These are phyloP conservation scores for Artemisia argyi DNA, from an alignment of 129 eudicot genomes.

Conservation along the genomic window DNA sequence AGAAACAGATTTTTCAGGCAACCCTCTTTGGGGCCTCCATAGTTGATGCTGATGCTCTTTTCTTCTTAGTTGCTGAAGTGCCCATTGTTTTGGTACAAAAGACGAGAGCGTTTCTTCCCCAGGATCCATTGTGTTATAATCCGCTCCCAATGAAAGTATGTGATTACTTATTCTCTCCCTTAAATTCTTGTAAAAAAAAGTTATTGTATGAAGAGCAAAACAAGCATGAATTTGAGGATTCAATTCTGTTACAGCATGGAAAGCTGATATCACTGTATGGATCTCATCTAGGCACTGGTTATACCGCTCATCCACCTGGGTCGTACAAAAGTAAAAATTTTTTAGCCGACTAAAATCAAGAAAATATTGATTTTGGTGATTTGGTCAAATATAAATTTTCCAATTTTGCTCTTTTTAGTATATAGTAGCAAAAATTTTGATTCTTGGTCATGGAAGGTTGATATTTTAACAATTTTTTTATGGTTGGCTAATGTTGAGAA, in stretches of 20 bases:
- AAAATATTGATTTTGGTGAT: background rate
- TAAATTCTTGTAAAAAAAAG: constrained; percentile 67
- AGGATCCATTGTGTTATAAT: constrained; percentile 31
- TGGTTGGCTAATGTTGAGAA: background rate
- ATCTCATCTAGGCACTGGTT: constrained; percentile 86
- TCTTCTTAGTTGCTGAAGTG: constrained; percentile 76
- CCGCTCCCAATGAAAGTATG: constrained; percentile 64
- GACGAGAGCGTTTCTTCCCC: constrained; percentile 50
- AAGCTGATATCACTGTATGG: constrained; percentile 84
- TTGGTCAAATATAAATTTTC: too few species aligned
- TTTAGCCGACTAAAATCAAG: background rate
- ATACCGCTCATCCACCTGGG: constrained; percentile 79
- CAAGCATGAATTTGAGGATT: constrained; percentile 80
- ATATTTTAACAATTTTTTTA: too few species aligned
- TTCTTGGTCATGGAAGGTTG: background rate
- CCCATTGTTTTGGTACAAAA: constrained; percentile 88
- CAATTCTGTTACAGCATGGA: constrained; percentile 88
- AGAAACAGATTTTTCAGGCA: constrained; percentile 91
- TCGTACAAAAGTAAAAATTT: background rate
- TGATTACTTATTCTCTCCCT: constrained; percentile 80
- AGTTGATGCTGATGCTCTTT: constrained; percentile 87
- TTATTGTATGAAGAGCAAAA: constrained; percentile 75
- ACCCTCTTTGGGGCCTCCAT: constrained; percentile 97
- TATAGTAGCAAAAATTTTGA: too few species aligned
- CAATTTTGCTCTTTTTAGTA: too few species aligned